Base-by-base conservation (phyloP, 2,329 filamentous ascomycete genomes). In the Monosporascus cannonballus region DNA sequence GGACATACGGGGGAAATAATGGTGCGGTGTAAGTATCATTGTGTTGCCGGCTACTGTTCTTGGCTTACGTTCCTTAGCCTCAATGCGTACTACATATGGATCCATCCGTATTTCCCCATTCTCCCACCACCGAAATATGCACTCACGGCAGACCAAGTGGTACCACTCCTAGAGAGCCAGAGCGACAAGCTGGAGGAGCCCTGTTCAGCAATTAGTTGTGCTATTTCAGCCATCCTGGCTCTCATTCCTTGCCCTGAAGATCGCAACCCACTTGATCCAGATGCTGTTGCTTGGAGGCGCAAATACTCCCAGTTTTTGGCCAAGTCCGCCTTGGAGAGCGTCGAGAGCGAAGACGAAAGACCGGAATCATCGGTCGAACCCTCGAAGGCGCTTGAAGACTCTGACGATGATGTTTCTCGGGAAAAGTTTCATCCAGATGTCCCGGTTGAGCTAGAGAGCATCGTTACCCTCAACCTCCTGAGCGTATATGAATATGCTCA, bases 401-500 rank as follows among this genome's bases (percentile, higher is more conserved):
- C 63, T 11, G 67, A 64, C 30, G 64, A 59, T 1, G 60, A 65
- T 6, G 55, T 62, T 4, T 58, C 61, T 39, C 65, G 75, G 47
- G 59, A 65, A 36, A 72, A 71, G 3, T 76, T 79, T 49, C 76
- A 79, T 57, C 64, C 72, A 1, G 60, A 64, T 3, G 67, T 75
- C 5, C 76, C 75, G 3, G 52, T 73, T 1, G 73, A 78, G 54
- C 63, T 76, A 4, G 76, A 80, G 59, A 70, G 69, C 59, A 71
- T 78, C 38, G 66, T 79, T 30, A 75, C 77, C 3, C 64, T 79
- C 36, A 66, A 76, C 48, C 58, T 80, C 14, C 62, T 80, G 2
- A 76, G 75, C 57, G 69, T 77, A 5, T 80, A 79, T 59, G 77
- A 80, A 61, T 80, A 80, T 62, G 72, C 74, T 1, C 76, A 80